Conservation (phyloP, 1,284 basidiomycete species). For the Ganoderma sp. region DNA sequence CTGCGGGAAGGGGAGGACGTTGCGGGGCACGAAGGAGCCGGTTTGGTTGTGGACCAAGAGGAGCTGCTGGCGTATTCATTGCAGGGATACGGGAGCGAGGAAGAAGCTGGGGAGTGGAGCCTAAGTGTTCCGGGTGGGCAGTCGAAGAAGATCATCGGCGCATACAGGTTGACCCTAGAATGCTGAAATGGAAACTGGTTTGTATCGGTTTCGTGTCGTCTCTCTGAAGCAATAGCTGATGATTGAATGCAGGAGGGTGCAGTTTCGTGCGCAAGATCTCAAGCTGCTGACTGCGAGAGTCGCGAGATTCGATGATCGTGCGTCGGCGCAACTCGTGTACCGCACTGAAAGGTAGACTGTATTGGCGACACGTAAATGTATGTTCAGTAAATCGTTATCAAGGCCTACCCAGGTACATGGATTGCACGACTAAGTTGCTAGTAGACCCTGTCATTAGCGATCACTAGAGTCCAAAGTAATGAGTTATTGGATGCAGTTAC, state of each 20-base stretch:
- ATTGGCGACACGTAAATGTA: not conserved
- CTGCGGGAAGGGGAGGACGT: not conserved
- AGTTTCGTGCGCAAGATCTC: not conserved
- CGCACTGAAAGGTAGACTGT: too few species aligned
- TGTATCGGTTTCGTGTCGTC: not conserved
- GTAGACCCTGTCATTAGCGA: not conserved
- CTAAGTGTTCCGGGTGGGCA: not conserved
- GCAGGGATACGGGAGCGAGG: constrained; percentile 6
- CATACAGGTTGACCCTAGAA: not conserved
- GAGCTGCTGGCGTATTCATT: constrained; percentile 8
- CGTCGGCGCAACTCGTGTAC: too few species aligned
- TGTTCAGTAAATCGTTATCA: not conserved
- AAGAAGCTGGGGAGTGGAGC: not conserved
- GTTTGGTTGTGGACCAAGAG: constrained; percentile 10
- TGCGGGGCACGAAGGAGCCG: not conserved
- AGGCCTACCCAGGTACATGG: not conserved
- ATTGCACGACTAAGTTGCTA: not conserved
- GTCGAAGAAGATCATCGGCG: not conserved
- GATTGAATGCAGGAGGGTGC: not conserved
- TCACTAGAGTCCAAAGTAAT: too few species aligned
- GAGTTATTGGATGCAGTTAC: not conserved
- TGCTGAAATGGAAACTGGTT: not conserved
- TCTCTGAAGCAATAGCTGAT: not conserved
- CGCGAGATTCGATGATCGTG: too few species aligned
- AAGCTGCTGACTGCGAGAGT: not conserved